phyloP scores from a whole-genome alignment of 352 stramenopile genomes.

The Pythium biforme region DNA sequence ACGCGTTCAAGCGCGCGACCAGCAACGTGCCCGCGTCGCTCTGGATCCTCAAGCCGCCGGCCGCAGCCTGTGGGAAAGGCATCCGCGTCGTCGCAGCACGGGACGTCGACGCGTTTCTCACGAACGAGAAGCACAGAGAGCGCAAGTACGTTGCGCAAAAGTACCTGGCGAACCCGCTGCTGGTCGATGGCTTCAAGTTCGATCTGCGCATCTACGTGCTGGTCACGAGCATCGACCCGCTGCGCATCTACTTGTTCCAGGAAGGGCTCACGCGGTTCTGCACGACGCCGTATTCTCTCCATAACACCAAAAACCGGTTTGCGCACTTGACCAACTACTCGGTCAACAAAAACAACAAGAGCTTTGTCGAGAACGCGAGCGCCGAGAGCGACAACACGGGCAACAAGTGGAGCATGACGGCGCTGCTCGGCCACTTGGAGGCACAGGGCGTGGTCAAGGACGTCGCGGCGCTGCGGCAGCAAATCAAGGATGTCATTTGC shows the following conservation, averaged over 20 bases:
- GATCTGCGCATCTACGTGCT: constrained; percentile 89
- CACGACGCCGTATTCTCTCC: constrained; percentile 69
- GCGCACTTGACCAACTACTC: constrained; percentile 78
- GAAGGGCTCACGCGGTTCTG: constrained; percentile 86
- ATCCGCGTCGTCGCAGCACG: constrained; percentile 71
- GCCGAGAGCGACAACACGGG: constrained; percentile 41
- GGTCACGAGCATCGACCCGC: constrained; percentile 82
- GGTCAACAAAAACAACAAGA: constrained; percentile 64
- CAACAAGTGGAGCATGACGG: constrained; percentile 71
- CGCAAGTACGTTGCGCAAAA: constrained; percentile 71
- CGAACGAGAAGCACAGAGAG: constrained; percentile 23
- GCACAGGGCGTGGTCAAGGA: constrained; percentile 33
- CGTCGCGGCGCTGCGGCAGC: constrained; percentile 27
- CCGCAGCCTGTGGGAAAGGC: constrained; percentile 81
- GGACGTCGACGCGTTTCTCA: constrained; percentile 36
- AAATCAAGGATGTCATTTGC: constrained; percentile 58
- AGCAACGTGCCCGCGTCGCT: constrained; percentile 24
- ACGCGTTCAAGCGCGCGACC: constrained; percentile 45
- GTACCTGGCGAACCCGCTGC: constrained; percentile 71
- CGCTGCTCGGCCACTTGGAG: constrained; percentile 45
- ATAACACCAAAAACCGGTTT: constrained; percentile 65
- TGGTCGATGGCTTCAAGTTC: constrained; percentile 89
- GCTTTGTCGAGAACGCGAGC: constrained; percentile 60
- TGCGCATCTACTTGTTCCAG: constrained; percentile 85
- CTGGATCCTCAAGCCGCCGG: constrained; percentile 90